phyloP scores from a whole-genome alignment of 805 yeast genomes.

The Nakazawaea wyomingensis region DNA sequence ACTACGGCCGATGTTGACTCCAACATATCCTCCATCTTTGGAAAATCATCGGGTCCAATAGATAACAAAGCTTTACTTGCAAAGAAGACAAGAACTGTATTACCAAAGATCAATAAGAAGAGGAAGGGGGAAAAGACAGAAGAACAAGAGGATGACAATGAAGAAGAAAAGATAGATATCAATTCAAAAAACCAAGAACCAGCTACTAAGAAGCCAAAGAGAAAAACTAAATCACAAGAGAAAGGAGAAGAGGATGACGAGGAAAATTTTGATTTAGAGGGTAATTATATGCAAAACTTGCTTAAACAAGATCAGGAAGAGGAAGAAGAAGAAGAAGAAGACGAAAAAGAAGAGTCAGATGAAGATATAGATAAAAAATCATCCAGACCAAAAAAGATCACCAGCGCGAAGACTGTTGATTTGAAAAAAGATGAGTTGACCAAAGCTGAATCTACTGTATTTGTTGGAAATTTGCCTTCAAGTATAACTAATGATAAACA shows the following conservation, averaged over 20 bases:
- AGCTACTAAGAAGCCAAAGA: slow-evolving; percentile 12
- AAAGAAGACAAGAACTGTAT: slow-evolving; percentile 21
- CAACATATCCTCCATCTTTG: slow-evolving; percentile 29
- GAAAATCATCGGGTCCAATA: slow-evolving; percentile 44
- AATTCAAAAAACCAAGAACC: slow-evolving; percentile 16
- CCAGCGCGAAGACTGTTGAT: slow-evolving; percentile 47
- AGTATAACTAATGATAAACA: slow-evolving; percentile 60
- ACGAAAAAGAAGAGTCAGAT: slow-evolving; percentile 17
- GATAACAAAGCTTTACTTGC: slow-evolving; percentile 26
- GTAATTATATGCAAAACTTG: slow-evolving; percentile 46
- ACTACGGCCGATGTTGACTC: slow-evolving; percentile 24
- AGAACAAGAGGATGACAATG: slow-evolving; percentile 23
- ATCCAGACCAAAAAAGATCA: slow-evolving; percentile 16
- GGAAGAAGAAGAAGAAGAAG: slow-evolving; percentile 18
- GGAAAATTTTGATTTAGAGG: slow-evolving; percentile 49
- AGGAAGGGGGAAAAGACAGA: no score
- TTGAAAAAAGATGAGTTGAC: slow-evolving; percentile 67
- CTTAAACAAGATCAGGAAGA: slow-evolving; percentile 36
- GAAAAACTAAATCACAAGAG: slow-evolving; percentile 13
- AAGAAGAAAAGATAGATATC: slow-evolving; percentile 15
- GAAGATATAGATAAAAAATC: slow-evolving; percentile 20
- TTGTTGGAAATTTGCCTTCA: slow-evolving; percentile 79
- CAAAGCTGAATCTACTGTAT: slow-evolving; percentile 79
- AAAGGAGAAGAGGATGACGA: slow-evolving; percentile 16
- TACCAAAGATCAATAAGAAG: slow-evolving; percentile 19